A percentile compares a stretch with the other conserved stretches of the same genome.
Conservation (phyloP, 768 basidiomycete genomes). For the Boletellus ananiceps region DNA sequence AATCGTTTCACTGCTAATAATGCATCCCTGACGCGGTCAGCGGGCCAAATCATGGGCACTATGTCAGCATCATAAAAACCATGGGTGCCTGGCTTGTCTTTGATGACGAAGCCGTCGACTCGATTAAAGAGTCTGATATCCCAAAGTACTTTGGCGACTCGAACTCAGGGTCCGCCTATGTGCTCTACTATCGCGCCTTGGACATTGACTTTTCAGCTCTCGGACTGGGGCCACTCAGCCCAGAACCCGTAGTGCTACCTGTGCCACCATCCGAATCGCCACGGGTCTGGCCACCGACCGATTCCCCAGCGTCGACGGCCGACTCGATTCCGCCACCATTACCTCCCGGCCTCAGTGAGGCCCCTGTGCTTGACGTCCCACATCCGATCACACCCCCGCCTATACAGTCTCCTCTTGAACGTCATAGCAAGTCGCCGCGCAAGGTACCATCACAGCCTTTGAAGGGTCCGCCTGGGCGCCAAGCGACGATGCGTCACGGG, state of each 20-base stretch:
- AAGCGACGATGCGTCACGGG: constrained; percentile 11
- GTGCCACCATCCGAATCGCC: constrained; percentile 13
- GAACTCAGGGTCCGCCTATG: constrained; percentile 85
- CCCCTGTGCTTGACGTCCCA: constrained; percentile 14
- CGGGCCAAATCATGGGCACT: constrained; percentile 98
- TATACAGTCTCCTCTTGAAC: constrained; percentile 11
- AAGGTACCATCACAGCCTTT: constrained; percentile 16
- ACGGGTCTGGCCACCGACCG: constrained; percentile 12
- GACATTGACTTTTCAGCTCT: constrained; percentile 75
- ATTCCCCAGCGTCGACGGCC: constrained; percentile 24
- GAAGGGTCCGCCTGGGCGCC: constrained; percentile 15
- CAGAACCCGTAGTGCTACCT: constrained; percentile 17
- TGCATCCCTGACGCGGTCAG: constrained; percentile 38
- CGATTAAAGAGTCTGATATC: constrained; percentile 87
- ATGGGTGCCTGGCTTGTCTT: constrained; percentile 85
- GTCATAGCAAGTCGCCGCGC: constrained; percentile 22
- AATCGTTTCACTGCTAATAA: constrained; percentile 8
- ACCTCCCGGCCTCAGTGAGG: constrained; percentile 36
- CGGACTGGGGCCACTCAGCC: constrained; percentile 48
- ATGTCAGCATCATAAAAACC: constrained; percentile 90
- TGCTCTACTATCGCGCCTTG: constrained; percentile 93
- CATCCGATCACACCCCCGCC: constrained; percentile 21
- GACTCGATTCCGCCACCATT: constrained; percentile 23
- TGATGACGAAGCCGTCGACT: constrained; percentile 90
- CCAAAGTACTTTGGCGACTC: constrained; percentile 93